A percentile compares a stretch with the other conserved stretches of the same genome.
Evolutionary conservation across 2,329 filamentous ascomycete species (phyloP).

Genomic region (Colletotrichum sublineola): DNA sequence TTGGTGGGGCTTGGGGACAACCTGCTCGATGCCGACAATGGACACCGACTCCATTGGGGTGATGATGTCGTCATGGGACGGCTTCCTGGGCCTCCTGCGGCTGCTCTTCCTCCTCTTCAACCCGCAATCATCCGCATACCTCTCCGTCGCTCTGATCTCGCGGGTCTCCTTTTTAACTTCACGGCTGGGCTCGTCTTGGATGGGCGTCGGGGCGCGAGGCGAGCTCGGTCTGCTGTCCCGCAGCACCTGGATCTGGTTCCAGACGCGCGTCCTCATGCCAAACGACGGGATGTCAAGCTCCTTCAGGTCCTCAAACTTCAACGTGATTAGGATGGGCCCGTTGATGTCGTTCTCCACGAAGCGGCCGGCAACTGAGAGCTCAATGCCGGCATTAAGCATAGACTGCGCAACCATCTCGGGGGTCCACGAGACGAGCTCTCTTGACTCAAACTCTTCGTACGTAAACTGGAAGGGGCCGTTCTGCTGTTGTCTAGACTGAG

Average conservation of each 20-base stretch:
- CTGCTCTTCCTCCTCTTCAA: conserved; percentile 56
- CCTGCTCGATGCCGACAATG: conserved; percentile 91
- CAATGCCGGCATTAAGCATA: conserved; percentile 88
- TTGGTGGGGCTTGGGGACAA: conserved; percentile 85
- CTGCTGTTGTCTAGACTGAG: conserved; percentile 52
- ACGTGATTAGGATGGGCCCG: conserved; percentile 86
- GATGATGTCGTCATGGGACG: conserved; percentile 73
- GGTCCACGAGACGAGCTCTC: conserved; percentile 75
- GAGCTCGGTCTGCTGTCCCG: conserved; percentile 67
- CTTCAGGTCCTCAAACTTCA: conserved; percentile 90
- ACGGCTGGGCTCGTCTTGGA: conserved; percentile 70
- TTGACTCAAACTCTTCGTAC: conserved; percentile 68
- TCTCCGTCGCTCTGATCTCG: conserved; percentile 50
- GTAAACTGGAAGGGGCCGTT: conserved; percentile 70
- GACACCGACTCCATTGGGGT: conserved; percentile 87
- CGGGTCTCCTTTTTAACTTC: conserved; percentile 60
- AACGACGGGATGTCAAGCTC: conserved; percentile 87
- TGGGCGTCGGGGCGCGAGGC: conserved; percentile 69
- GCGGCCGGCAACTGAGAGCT: conserved; percentile 80
- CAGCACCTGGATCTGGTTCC: conserved; percentile 82
- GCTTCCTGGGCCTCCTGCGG: conserved; percentile 55
- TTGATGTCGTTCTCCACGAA: conserved; percentile 95
- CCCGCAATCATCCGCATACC: conserved; percentile 54
- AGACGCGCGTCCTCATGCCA: conserved; percentile 82
- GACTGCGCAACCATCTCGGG: conserved; percentile 85